These are phyloP conservation scores for Clathrus columnatus DNA, from an alignment of 768 basidiomycete genomes.

Conservation along the genomic window DNA sequence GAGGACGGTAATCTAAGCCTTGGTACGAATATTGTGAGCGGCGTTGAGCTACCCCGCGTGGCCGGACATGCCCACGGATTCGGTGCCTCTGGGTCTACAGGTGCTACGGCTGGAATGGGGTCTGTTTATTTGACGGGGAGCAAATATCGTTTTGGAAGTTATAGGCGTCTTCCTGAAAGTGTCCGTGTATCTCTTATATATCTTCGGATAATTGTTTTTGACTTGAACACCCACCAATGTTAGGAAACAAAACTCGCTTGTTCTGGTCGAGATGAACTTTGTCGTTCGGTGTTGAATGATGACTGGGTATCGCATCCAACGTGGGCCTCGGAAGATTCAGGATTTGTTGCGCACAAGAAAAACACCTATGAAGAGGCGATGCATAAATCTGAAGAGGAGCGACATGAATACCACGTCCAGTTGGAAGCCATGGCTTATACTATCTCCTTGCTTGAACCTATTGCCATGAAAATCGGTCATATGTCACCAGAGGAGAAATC, in stretches of 20 bases:
- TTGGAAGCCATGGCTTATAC: constrained; percentile 86
- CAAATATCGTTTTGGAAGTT: constrained; percentile 86
- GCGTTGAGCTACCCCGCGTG: background rate
- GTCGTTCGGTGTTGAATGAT: constrained; percentile 93
- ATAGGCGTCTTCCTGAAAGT: constrained; percentile 78
- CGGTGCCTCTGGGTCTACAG: constrained; percentile 70
- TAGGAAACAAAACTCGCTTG: constrained; percentile 88
- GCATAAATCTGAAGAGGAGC: constrained; percentile 96
- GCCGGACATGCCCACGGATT: constrained; percentile 8
- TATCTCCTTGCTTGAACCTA: constrained; percentile 84
- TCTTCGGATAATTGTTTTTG: constrained; percentile 8
- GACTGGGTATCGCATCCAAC: constrained; percentile 98
- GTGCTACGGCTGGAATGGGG: constrained; percentile 66
- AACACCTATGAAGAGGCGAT: constrained; percentile 93
- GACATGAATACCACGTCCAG: constrained; percentile 95
- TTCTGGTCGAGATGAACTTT: constrained; percentile 89
- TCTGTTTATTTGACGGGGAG: constrained; percentile 54
- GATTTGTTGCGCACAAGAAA: constrained; percentile 92
- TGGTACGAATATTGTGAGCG: background rate
- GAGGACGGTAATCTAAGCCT: constrained; percentile 14
- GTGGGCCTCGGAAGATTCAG: constrained; percentile 94
- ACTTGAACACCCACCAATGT: constrained; percentile 8
- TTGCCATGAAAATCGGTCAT: constrained; percentile 72
- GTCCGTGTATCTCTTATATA: too few species aligned
- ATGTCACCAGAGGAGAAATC: constrained; percentile 85